phyloP scores from a whole-genome alignment of 108 stramenopile species.

The Skeletonema menzelii region DNA sequence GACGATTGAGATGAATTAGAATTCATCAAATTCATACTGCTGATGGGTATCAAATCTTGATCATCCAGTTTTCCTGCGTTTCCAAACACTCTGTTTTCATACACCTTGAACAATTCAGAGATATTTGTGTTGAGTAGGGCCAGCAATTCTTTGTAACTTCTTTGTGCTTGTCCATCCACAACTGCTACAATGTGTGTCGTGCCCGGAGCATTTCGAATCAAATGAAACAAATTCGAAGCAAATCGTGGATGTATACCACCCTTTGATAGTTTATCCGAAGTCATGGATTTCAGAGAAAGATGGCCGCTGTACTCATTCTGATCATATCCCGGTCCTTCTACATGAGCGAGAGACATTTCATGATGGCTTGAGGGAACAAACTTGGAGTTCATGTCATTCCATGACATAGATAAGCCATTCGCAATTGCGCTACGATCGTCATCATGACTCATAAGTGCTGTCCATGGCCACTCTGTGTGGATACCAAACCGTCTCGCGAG shows the following conservation, averaged over 20 bases:
- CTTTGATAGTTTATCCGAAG: neutral
- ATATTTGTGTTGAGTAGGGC: slow-evolving; percentile 5
- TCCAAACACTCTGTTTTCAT: neutral
- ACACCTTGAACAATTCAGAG: neutral
- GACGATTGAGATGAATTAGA: neutral
- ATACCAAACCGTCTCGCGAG: neutral
- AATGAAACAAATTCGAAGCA: slow-evolving; percentile 18
- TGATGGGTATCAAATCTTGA: slow-evolving; percentile 20
- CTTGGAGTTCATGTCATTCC: slow-evolving; percentile 13
- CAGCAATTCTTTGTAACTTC: slow-evolving; percentile 9
- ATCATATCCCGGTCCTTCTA: slow-evolving; percentile 26
- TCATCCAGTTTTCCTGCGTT: neutral
- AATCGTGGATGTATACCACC: slow-evolving; percentile 17
- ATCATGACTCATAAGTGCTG: slow-evolving; percentile 24
- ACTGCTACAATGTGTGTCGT: slow-evolving; percentile 28
- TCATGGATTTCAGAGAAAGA: slow-evolving; percentile 3
- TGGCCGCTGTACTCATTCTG: neutral
- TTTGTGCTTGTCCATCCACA: slow-evolving; percentile 21
- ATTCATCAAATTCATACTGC: neutral
- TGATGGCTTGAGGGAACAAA: slow-evolving; percentile 12
- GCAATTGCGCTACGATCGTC: slow-evolving; percentile 24
- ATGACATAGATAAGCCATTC: neutral
- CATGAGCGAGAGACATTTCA: slow-evolving; percentile 7
- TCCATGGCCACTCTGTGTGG: slow-evolving; percentile 21
- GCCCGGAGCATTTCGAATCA: slow-evolving; percentile 27